Evolutionary conservation across 768 basidiomycete species (phyloP), one percentile per base, ranked within the genome.

Genomic region (Phylloporus sp.): DNA sequence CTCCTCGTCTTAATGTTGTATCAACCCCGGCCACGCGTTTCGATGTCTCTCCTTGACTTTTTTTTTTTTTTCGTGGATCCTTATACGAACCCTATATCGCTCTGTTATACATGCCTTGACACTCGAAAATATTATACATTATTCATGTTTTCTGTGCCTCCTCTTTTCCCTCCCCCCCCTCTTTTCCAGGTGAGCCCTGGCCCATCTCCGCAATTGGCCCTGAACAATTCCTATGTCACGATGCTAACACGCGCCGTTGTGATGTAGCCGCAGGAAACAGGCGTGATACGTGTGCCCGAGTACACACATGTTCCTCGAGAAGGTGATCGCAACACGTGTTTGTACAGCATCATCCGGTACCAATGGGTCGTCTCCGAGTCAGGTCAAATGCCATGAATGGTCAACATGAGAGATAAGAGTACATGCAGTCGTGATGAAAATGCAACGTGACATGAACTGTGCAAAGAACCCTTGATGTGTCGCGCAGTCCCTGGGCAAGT

Each of bases 1-100:
- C 10, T 28, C 26, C 23, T 18, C 10, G 31, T 28, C 38, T 39
- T 20, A 13, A 40, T 51, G 46, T 51, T 56, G 57, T 62, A 59
- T 40, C 50, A 54, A 42, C 20, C 48, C 16, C 28, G 38, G 24
- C 9, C 11, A 50, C 28, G 36, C 38, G 32, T 39, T 2, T 26
- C 54, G 13, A 47, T 38, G 20, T 41, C 28, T 35, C n/a, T 35
- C 31, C 22, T 35, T 39, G 12, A 34, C 12, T 9, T 27, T 41
- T 35, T 34, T 49, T 9, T 27, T 41, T 35, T 34, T 49, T 18
- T 39, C 44, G 13, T 43, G 49, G 43, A 40, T 39, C 41, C 34
- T 12, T 36, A 38, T 39, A 43, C 29, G 24, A 39, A 46, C 23
- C 36, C 18, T 47, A 34, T 23, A n/a, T 23, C 44, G 16, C 44